Evolutionary conservation across 495 filamentous ascomycete genomes (phyloP).

Genomic region (Glarea lozoyensis): DNA sequence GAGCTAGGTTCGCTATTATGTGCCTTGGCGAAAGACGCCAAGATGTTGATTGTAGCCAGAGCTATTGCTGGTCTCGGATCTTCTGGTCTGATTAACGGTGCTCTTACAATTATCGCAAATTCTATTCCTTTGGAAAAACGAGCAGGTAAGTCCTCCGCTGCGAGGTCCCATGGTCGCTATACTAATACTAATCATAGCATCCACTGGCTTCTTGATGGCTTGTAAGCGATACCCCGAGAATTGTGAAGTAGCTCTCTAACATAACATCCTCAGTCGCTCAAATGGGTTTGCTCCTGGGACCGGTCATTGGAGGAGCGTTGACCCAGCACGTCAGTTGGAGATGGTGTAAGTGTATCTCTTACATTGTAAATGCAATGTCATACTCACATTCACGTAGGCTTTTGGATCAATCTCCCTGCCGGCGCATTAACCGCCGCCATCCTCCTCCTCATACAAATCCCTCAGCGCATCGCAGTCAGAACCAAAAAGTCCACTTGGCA

Average conservation of each 20-base stretch:
- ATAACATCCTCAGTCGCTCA: slow-evolving; percentile 27
- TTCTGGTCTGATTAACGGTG: slow-evolving; percentile 42
- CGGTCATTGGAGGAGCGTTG: slow-evolving; percentile 52
- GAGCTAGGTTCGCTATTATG: slow-evolving; percentile 47
- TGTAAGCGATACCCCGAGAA: neutral
- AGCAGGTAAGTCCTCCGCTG: slow-evolving; percentile 32
- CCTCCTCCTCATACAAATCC: slow-evolving; percentile 40
- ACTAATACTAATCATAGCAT: neutral
- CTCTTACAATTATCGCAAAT: slow-evolving; percentile 40
- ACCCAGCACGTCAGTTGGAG: slow-evolving; percentile 45
- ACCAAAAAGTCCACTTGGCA: neutral
- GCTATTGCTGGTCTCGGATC: slow-evolving; percentile 46
- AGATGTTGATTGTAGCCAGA: slow-evolving; percentile 47
- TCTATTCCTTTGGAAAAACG: slow-evolving; percentile 38
- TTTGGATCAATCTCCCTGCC: slow-evolving; percentile 58
- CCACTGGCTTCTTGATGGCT: neutral
- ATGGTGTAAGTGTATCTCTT: slow-evolving; percentile 29
- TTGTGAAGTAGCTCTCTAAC: neutral
- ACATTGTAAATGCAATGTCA: neutral
- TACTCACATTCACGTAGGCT: slow-evolving; percentile 22
- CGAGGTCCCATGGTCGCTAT: neutral
- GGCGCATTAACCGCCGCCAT: slow-evolving; percentile 38
- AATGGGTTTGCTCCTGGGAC: slow-evolving; percentile 37
- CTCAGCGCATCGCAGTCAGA: slow-evolving; percentile 12
- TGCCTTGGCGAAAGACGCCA: slow-evolving; percentile 39